Base-by-base conservation (phyloP, 176 grass and related monocot species). In the Puccinellia tenuiflora region DNA sequence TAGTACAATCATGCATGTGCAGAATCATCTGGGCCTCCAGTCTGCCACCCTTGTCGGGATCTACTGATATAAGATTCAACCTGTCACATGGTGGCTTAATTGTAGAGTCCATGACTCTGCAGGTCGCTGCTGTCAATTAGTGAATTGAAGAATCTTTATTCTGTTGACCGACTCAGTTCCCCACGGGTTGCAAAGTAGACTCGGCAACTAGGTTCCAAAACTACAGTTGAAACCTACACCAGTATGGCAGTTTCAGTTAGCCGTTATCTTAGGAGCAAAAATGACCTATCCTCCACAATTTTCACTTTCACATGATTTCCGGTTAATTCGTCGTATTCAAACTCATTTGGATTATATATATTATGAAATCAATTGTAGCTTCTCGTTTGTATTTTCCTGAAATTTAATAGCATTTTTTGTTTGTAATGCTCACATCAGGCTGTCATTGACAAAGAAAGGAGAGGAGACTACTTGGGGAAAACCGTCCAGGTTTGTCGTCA, bases 381-480 rank as follows among this genome's bases (percentile, higher is more conserved):
- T 22, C 73, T 37, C 25, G 35, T 65, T 73, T 73, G 78, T 60
- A 81, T 80, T 53, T 55, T 86, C 26, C 26, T 69, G 20, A 54
- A 77, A 73, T 28, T 72, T 86, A 68, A 63, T 83, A 43, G 51
- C 45, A 12, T 66, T 81, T 88, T 88, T 78, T 77, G 29, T 79
- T 87, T 55, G 12, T 67, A 81, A 64, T 88, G 17, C 48, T 74
- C 66, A 62, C 79, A 75, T 61, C 60, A 99, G 96, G 91, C 83
- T 81, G 96, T 96, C 54, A 94, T 99, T 73, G 64, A 96, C 69
- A 99, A 99, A 90, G 96, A 99, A 88, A 93, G 96, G 81, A 94
- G 69, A 89, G 96, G 96, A 17, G 91, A 91, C 84, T 99, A 99
- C 91, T 90, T 99, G 56, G 96, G 96, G 46, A 96, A 92, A 88